Evolutionary conservation across 106 monocot genomes (phyloP).

Genomic region (Platanthera guangdongensis): DNA sequence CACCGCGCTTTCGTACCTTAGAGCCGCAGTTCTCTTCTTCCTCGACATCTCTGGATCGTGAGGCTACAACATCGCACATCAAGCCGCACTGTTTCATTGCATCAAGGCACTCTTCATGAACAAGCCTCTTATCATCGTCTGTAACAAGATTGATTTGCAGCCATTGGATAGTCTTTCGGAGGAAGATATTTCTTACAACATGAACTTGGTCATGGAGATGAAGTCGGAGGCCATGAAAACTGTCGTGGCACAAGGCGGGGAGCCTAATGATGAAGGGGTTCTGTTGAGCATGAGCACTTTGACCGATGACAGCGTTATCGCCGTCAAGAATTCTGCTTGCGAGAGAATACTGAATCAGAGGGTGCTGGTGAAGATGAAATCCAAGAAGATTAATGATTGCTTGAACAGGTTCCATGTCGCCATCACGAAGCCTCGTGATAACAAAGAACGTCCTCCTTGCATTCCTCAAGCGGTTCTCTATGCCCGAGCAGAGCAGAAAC

Average conservation of each 20-base stretch:
- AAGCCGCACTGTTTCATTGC: conserved; percentile 86
- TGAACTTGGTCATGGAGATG: conserved; percentile 81
- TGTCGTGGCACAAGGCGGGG: conserved; percentile 53
- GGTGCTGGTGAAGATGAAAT: conserved; percentile 87
- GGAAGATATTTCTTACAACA: too few relatives aligned
- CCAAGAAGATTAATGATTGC: conserved; percentile 81
- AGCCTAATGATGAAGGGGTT: conserved; percentile 54
- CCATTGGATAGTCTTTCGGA: conserved; percentile 68
- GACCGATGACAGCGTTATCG: conserved; percentile 84
- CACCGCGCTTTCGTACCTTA: conserved; percentile 78
- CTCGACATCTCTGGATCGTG: conserved; percentile 94
- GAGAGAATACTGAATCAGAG: conserved; percentile 81
- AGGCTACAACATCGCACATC: conserved; percentile 81
- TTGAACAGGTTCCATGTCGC: conserved; percentile 96
- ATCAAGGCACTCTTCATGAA: conserved; percentile 90
- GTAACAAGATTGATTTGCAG: conserved; percentile 97
- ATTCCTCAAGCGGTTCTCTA: conserved; percentile 83
- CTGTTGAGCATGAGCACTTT: conserved; percentile 82
- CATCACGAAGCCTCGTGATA: conserved; percentile 79
- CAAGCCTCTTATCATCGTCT: conserved; percentile 83
- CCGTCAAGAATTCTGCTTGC: conserved; percentile 91
- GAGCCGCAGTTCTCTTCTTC: conserved; percentile 83
- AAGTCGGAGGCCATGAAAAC: conserved; percentile 77
- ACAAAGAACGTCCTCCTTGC: conserved; percentile 76
- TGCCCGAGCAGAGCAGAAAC: conserved; percentile 56